Evolutionary conservation across 2,329 filamentous ascomycete genomes (phyloP), one percentile per base, ranked within the genome.

Genomic region (Colletotrichum costaricense): DNA sequence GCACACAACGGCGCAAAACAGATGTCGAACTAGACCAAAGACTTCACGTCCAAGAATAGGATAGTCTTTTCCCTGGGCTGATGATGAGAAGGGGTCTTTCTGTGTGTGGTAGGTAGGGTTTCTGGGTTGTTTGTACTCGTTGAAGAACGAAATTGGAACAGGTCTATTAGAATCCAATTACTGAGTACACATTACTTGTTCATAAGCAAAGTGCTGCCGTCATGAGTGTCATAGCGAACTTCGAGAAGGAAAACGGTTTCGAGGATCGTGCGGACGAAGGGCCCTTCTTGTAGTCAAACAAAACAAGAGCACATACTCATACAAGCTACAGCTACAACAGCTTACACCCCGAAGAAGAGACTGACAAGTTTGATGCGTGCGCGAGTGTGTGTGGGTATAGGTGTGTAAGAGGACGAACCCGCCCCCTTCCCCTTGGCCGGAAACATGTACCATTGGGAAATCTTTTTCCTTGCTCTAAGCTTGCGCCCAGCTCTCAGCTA

Each of bases 121-220:
- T 42, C 38, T 42, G 38, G 38, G 38, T 16, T 42, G 38, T 65
- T 30, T 38, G 42, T 52, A 58, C 69, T 63, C 49, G 42, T 69
- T 42, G 42, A 64, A 38, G 65, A 55, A 63, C 16, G 38, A 16
- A 42, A 42, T 42, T 56, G 42, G 55, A 59, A 60, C 67, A 60
- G 42, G 56, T 65, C 63, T 73, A 65, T 49, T 64, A 70, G 59
- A 26, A 26, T 59, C 46, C 14, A 73, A 59, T 8, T 49, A 60
- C 70, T 26, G 22, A 70, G 62, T 65, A 70, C 42, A 70, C 70
- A 73, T 73, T 73, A 65, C 66, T 73, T 65, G 11, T 16, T 16
- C 59, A n/a, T 46, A 65, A 38, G 59, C 70, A 64, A 62, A n/a
- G 54, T 62, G 58, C 52, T 58, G 58, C 38, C 65, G 70, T 73